Conservation (phyloP, 1,139 yeast species). For the Diutina ranongensis region DNA sequence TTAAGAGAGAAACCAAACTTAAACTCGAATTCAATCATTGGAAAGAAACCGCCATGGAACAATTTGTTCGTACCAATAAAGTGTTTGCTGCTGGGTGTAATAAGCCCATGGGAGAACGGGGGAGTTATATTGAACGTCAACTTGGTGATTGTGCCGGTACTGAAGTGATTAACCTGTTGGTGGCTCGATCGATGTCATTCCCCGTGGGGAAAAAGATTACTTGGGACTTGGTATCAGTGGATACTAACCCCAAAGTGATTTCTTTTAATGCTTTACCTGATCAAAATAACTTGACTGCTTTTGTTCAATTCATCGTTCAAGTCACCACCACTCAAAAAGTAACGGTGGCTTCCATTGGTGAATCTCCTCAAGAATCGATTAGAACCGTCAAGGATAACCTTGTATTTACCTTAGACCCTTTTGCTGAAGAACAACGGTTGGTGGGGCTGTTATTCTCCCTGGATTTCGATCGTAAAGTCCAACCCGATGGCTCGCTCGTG, state of each 20-base stretch:
- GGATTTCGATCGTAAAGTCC: conserved; percentile 27
- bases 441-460: conserved; percentile 80
- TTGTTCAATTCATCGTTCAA: conserved; percentile 66
- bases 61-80: conserved; percentile 52
- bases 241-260: conserved; percentile 59
- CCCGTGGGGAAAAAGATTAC: conserved; percentile 44
- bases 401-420: conserved; percentile 68
- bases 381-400: conserved; percentile 61
- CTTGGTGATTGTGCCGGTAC: conserved; percentile 45
- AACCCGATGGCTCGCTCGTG: conserved; percentile 30
- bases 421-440: conserved; percentile 49
- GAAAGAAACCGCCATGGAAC: conserved; percentile 64
- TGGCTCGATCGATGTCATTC: conserved; percentile 17
- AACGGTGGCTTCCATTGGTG: conserved; percentile 25
- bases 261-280: conserved; percentile 53
- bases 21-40: conserved; percentile 57
- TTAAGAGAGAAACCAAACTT: conserved; percentile 50
- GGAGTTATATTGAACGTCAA: conserved; percentile 29
- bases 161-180: conserved; percentile 28
- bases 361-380: conserved; percentile 26
- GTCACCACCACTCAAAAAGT: conserved; percentile 67
- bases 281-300: conserved; percentile 54
- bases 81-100: conserved; percentile 49
- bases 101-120: conserved; percentile 21
- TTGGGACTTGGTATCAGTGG: conserved; percentile 71